These are phyloP conservation scores for Myrica gale DNA, from an alignment of 306 rosid species.

Conservation along the genomic window DNA sequence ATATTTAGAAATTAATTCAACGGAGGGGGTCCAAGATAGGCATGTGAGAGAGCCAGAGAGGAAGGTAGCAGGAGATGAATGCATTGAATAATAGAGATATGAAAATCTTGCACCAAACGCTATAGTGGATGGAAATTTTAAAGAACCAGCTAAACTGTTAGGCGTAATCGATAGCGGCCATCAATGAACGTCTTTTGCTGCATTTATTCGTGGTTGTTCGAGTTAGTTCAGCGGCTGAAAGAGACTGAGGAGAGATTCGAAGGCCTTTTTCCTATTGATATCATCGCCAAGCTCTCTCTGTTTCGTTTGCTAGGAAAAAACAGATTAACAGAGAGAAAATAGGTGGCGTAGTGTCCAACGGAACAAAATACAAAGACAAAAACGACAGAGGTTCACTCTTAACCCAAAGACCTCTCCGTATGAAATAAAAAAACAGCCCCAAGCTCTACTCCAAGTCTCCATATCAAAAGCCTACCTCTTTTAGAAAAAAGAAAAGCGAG, in stretches of 20 bases:
- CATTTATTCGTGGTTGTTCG: conserved; percentile 26
- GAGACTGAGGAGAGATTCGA: conserved; percentile 13
- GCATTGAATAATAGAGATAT: too few relatives aligned
- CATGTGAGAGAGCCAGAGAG: too few relatives aligned
- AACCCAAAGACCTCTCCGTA: conserved; percentile 22
- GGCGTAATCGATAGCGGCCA: conserved; percentile 14
- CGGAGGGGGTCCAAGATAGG: too few relatives aligned
- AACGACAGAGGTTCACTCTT: conserved; percentile 25
- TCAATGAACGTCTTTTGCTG: conserved; percentile 20
- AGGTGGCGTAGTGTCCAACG: conserved; percentile 41
- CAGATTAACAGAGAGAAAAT: not conserved
- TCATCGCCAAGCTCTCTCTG: conserved; percentile 41
- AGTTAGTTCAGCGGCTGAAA: conserved; percentile 42
- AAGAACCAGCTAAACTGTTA: not conserved
- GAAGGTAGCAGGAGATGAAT: too few relatives aligned
- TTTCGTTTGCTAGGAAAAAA: not conserved
- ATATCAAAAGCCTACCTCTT: conserved; percentile 1
- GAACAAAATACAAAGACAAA: not conserved
- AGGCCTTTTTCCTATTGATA: conserved; percentile 7
- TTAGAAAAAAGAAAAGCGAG: not conserved
- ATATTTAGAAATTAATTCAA: too few relatives aligned
- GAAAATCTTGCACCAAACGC: too few relatives aligned
- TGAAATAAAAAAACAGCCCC: too few relatives aligned
- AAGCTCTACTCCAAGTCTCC: conserved; percentile 19
- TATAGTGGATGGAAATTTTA: too few relatives aligned